These are phyloP conservation scores for Hemileccinum rubropunctum DNA, from an alignment of 768 basidiomycete species.

Conservation along the genomic window DNA sequence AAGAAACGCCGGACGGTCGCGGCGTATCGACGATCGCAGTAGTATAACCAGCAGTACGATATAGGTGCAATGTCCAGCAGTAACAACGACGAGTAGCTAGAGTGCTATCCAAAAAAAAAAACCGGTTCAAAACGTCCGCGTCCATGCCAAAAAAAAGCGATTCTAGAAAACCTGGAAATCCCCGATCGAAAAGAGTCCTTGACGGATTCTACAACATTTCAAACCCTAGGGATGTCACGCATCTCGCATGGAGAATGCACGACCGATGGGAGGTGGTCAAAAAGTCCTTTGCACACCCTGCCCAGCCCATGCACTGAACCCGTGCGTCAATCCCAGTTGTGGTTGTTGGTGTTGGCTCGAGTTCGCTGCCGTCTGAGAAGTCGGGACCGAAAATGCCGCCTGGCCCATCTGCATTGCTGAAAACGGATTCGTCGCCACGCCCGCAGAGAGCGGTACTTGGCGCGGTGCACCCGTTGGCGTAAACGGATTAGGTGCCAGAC, in stretches of 20 bases:
- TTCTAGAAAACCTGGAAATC: background rate
- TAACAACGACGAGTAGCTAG: background rate
- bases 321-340: conserved; percentile 8
- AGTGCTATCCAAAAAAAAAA: background rate
- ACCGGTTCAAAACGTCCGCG: no score
- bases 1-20: no score
- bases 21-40: no score
- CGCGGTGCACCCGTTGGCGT: conserved; percentile 1
- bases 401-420: conserved; percentile 15
- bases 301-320: conserved; percentile 19
- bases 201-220: no score
- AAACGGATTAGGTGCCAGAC: conserved; percentile 24
- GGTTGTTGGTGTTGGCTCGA: conserved; percentile 28
- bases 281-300: conserved; percentile 16
- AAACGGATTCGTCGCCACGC: conserved; percentile 16
- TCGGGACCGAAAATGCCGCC: conserved; percentile 18
- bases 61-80: background rate
- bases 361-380: conserved; percentile 20
- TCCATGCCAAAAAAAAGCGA: no score
- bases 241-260: no score
- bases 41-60: background rate
- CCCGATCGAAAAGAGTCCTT: no score
- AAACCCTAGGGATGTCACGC: no score
- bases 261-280: conserved; percentile 1
- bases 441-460: conserved; percentile 25